Evolutionary conservation across 2,329 filamentous ascomycete genomes (phyloP), one percentile per base, ranked within the genome.

Genomic region (Lecanicillium sp.): DNA sequence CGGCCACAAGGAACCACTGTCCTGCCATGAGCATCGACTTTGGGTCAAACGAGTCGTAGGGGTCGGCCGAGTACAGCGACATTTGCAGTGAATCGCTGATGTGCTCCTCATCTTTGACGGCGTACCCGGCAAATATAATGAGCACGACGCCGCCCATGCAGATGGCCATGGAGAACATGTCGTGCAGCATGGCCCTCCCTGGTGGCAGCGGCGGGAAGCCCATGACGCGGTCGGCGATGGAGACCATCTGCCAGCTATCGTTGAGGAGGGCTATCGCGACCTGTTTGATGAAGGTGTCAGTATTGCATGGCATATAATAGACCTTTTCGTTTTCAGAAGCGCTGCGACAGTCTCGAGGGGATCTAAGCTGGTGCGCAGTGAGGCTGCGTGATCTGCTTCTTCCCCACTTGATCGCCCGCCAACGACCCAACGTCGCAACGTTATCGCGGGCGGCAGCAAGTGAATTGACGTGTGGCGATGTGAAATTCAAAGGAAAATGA

Each of bases 191-290:
- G 28, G 46, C 49, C n/a, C 56, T 49, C 3, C 52, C 50, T 3
- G 55, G 46, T 14, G 51, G 43, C 18, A 58, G 40, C 19, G 52
- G 46, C 13, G 46, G 42, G 12, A 60, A 53, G 7, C 50, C 49
- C 11, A 50, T 40, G 7, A 50, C 41, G 7, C 48, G 43, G 18
- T 60, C 53, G 5, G 50, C 46, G 12, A 55, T 44, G 4, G 58
- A 53, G 33, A 56, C 39, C 31, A 56, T 50, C 29, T 62, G 57
- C 58, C 59, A 62, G 48, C 57, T 61, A 33, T 64, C 60, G 37
- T 59, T 59, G 45, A 64, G 52, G 40, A 61, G 48, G 17, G 60
- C 53, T 13, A 60, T 48, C 35, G 49, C 46, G 18, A 49, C 49
- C 58, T 61, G 10, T 20, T n/a, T n/a, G n/a, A n/a, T n/a, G n/a